Conservation (phyloP, 768 basidiomycete genomes). For the Mycena leptocephala region DNA sequence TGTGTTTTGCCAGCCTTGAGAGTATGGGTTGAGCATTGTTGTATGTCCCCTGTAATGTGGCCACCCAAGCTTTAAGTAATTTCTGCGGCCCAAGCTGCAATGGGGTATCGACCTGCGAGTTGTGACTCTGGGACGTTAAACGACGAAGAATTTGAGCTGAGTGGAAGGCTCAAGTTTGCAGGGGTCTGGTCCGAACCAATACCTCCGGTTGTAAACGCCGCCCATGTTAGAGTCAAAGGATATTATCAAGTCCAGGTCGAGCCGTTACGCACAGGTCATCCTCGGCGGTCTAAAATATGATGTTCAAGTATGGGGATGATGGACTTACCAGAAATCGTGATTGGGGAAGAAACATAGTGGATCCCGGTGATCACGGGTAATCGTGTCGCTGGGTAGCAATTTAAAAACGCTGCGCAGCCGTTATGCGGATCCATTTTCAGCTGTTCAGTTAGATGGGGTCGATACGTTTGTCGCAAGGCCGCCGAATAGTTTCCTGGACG, state of each 20-base stretch:
- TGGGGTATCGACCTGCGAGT: neutral
- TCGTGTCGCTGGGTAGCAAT: too few relatives aligned
- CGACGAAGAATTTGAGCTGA: neutral
- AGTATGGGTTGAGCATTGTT: conserved; percentile 29
- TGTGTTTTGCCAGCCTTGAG: conserved; percentile 16
- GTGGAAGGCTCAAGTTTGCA: neutral
- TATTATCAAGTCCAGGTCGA: too few relatives aligned
- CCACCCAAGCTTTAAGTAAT: conserved; percentile 16
- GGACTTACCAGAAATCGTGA: neutral
- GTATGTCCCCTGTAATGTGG: too few relatives aligned
- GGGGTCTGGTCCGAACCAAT: neutral
- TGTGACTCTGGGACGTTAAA: too few relatives aligned
- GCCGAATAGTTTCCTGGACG: too few relatives aligned
- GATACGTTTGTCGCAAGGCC: neutral
- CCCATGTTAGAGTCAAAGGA: neutral
- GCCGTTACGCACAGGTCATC: neutral
- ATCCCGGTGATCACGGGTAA: neutral
- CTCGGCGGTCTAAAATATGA: neutral
- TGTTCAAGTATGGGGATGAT: neutral
- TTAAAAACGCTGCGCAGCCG: neutral
- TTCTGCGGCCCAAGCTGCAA: neutral
- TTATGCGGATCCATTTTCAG: neutral
- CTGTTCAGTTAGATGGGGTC: too few relatives aligned
- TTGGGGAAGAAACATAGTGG: neutral
- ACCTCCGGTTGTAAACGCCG: neutral